Evolutionary conservation across 805 yeast species (phyloP).

Genomic region (Saccharomycopsis sp.): DNA sequence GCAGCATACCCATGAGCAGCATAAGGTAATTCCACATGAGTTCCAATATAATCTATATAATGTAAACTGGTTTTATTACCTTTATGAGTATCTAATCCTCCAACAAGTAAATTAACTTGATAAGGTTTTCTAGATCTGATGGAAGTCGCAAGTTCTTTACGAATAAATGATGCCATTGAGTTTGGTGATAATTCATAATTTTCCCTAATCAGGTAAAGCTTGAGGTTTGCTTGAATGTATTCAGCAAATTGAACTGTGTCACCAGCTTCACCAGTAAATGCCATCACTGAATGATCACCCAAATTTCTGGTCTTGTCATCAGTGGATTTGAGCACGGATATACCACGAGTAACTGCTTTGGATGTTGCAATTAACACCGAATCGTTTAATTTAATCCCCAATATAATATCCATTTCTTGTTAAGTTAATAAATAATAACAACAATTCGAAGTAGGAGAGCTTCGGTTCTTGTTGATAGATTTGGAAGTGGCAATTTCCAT

Average conservation of each 20-base stretch:
- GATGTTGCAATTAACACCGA: constrained; percentile 89
- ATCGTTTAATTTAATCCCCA: constrained; percentile 80
- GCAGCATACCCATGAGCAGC: constrained; percentile 99
- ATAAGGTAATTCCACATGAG: constrained; percentile 84
- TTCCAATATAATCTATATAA: constrained; percentile 92
- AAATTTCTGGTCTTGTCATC: constrained; percentile 77
- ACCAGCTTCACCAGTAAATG: constrained; percentile 93
- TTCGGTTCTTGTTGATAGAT: background rate
- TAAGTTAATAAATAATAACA: background rate
- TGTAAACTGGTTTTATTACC: constrained; percentile 50
- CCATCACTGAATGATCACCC: constrained; percentile 72
- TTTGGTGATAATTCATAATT: constrained; percentile 73
- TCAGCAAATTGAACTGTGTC: constrained; percentile 96
- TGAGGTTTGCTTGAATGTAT: constrained; percentile 86
- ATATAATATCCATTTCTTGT: constrained; percentile 70
- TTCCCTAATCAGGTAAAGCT: constrained; percentile 81
- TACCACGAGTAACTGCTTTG: constrained; percentile 87
- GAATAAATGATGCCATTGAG: constrained; percentile 81
- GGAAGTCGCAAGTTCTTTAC: constrained; percentile 82
- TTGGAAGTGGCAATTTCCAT: background rate
- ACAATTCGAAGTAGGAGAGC: background rate
- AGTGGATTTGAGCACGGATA: constrained; percentile 65
- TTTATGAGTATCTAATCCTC: constrained; percentile 63
- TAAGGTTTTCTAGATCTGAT: constrained; percentile 92
- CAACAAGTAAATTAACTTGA: constrained; percentile 87